Evolutionary conservation across 805 yeast species (phyloP).

Genomic region (Lipomyces anomalus): DNA sequence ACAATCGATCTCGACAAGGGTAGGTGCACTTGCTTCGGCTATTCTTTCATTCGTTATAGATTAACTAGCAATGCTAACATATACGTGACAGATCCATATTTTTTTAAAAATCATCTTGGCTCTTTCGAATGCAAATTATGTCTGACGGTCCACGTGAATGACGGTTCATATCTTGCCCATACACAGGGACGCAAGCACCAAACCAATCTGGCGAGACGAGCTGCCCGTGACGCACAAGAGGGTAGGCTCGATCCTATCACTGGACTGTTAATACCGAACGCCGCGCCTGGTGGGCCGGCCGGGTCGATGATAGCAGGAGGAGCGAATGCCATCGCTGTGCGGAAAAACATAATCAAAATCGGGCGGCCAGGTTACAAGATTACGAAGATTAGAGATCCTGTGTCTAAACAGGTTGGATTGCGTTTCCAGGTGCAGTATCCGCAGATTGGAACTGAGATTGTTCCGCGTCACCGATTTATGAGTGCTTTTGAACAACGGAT

Average conservation of each 20-base stretch:
- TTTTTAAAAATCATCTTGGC: conserved; percentile 78
- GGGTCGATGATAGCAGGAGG: conserved; percentile 20
- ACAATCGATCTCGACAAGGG: conserved; percentile 37
- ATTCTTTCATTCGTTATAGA: conserved; percentile 30
- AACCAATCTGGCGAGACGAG: conserved; percentile 58
- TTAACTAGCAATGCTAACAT: conserved; percentile 33
- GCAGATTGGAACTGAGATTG: conserved; percentile 39
- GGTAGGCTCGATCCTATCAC: conserved; percentile 18
- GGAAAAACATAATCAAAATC: conserved; percentile 50
- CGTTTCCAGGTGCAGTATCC: conserved; percentile 56
- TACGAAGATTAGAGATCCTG: conserved; percentile 61
- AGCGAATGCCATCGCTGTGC: conserved; percentile 38
- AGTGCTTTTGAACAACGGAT: conserved; percentile 62
- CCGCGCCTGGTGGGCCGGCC: conserved; percentile 4
- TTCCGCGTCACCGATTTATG: conserved; percentile 70
- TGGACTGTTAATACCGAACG: conserved; percentile 6
- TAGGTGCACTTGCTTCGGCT: conserved; percentile 6
- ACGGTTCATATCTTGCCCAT: conserved; percentile 77
- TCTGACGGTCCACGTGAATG: conserved; percentile 72
- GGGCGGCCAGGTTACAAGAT: conserved; percentile 71
- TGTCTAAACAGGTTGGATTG: conserved; percentile 56
- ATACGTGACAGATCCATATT: conserved; percentile 79
- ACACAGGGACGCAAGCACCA: conserved; percentile 81
- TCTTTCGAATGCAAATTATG: conserved; percentile 79
- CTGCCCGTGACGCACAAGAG: conserved; percentile 33